Percentiles rank a stretch among this genome's conserved stretches.
Conservation (phyloP, 2,329 filamentous ascomycete species). For the Colletotrichum lindemuthianum region DNA sequence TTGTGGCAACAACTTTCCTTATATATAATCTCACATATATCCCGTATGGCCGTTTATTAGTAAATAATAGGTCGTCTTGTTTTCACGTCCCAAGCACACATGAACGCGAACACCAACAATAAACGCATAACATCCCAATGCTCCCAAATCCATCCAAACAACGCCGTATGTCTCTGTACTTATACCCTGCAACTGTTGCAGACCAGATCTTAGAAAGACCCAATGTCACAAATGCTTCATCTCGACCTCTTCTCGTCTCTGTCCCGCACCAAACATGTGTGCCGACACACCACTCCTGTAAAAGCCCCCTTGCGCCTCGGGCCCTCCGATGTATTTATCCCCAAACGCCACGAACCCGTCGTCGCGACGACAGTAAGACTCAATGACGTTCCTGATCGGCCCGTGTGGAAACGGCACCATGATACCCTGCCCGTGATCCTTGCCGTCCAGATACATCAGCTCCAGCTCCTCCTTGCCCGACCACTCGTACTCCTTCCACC, state of each 20-base stretch:
- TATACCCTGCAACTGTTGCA: not conserved
- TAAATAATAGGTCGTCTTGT: too few species aligned
- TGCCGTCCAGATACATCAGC: conserved; percentile 39
- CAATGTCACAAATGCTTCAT: conserved; percentile 14
- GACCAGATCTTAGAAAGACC: not conserved
- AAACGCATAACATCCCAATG: too few species aligned
- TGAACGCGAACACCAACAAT: too few species aligned
- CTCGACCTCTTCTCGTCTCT: conserved; percentile 6
- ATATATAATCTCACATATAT: too few species aligned
- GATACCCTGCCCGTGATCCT: conserved; percentile 40
- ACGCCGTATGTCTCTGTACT: not conserved
- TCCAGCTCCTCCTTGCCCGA: conserved; percentile 40
- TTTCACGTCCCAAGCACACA: too few species aligned
- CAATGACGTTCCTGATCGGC: conserved; percentile 25
- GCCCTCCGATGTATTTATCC: conserved; percentile 24
- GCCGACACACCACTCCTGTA: not conserved
- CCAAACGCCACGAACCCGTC: conserved; percentile 28
- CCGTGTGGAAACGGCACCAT: conserved; percentile 23
- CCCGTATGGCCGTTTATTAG: too few species aligned
- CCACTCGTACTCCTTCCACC: conserved; percentile 35
- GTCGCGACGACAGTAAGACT: conserved; percentile 28
- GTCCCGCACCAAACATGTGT: not conserved
- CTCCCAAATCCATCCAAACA: too few species aligned
- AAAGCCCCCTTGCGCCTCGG: conserved; percentile 1
- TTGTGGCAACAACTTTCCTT: too few species aligned